Evolutionary conservation across 352 stramenopile genomes (phyloP).

Genomic region (Peronospora tabacina): DNA sequence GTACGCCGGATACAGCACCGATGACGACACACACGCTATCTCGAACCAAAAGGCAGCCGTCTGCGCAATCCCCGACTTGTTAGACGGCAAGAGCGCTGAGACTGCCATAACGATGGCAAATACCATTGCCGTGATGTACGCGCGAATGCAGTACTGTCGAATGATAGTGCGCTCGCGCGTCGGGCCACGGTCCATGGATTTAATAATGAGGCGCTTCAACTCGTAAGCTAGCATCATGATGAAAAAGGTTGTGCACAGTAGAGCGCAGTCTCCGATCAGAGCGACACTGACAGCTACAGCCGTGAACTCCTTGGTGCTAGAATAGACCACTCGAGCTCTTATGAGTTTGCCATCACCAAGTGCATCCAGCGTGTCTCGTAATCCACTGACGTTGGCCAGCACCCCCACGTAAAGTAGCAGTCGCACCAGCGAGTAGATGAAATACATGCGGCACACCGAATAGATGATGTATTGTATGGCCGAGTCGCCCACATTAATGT

Average conservation of each 20-base stretch:
- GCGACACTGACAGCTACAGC: constrained; percentile 35
- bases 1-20: constrained; percentile 50
- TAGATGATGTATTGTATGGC: constrained; percentile 66
- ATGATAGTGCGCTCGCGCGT: constrained; percentile 47
- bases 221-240: constrained; percentile 59
- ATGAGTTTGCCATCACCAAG: constrained; percentile 46
- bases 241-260: constrained; percentile 55
- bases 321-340: constrained; percentile 44
- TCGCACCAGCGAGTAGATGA: constrained; percentile 47
- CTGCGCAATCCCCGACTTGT: constrained; percentile 28
- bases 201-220: constrained; percentile 54
- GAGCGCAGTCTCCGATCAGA: constrained; percentile 49
- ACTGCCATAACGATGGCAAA: constrained; percentile 37
- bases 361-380: constrained; percentile 40
- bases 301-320: constrained; percentile 29
- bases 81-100: constrained; percentile 29
- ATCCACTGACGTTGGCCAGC: constrained; percentile 40
- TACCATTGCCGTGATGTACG: constrained; percentile 26
- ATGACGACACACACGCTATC: constrained; percentile 42
- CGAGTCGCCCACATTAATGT: constrained; percentile 45
- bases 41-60: constrained; percentile 39
- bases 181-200: constrained; percentile 54
- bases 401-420: constrained; percentile 53
- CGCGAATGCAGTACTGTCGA: constrained; percentile 40
- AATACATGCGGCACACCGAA: constrained; percentile 55